Conservation (phyloP, 768 basidiomycete species). For the Rhodotorula diobovata region DNA sequence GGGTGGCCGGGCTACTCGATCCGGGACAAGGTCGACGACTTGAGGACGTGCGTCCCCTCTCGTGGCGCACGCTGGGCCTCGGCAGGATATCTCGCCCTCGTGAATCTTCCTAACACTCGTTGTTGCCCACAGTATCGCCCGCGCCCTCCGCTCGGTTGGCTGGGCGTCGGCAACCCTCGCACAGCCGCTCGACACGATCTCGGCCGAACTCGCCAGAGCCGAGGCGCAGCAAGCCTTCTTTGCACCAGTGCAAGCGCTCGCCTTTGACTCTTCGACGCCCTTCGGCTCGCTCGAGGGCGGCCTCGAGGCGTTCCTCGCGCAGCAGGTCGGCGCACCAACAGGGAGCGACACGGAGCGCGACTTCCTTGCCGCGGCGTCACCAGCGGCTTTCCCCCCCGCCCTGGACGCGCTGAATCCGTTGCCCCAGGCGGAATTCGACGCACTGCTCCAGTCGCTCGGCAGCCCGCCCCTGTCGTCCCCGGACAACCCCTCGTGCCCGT, state of each 20-base stretch:
- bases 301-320: not conserved
- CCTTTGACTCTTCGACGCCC: too few species aligned
- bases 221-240: not conserved
- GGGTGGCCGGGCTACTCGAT: not conserved
- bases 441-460: not conserved
- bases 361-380: not conserved
- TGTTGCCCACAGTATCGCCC: not conserved
- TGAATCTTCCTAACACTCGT: too few species aligned
- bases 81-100: not conserved
- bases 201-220: not conserved
- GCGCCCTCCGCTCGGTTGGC: slow-evolving; percentile 4
- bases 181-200: not conserved
- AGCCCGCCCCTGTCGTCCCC: too few species aligned
- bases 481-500: not conserved
- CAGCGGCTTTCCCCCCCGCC: not conserved
- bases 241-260: too few species aligned
- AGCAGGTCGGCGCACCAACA: not conserved
- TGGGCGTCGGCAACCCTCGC: not conserved
- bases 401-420: too few species aligned
- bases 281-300: too few species aligned
- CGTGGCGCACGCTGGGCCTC: too few species aligned
- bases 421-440: not conserved
- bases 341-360: too few species aligned
- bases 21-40: not conserved
- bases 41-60: not conserved